phyloP scores from a whole-genome alignment of 2,329 filamentous ascomycete genomes.

The Colletotrichum sp. region DNA sequence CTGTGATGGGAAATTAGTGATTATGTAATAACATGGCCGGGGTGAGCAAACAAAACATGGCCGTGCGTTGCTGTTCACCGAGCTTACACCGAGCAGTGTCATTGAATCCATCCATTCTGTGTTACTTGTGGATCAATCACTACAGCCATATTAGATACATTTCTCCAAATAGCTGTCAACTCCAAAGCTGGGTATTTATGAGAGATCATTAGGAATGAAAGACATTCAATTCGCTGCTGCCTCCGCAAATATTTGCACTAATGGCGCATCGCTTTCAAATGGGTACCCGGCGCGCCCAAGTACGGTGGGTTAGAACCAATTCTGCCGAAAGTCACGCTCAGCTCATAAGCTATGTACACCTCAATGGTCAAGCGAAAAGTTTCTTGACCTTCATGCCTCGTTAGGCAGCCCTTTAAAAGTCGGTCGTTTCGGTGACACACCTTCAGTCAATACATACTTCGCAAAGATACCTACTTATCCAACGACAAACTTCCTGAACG shows the following conservation, averaged over 20 bases:
- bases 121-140: too few species aligned
- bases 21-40: background rate
- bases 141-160: too few species aligned
- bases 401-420: background rate
- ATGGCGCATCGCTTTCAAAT: too few species aligned
- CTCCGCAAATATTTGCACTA: too few species aligned
- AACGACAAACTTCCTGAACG: background rate
- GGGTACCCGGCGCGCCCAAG: too few species aligned
- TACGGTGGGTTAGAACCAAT: too few species aligned
- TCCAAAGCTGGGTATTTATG: too few species aligned
- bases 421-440: background rate
- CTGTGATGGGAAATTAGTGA: background rate
- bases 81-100: background rate
- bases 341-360: background rate
- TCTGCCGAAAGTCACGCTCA: background rate
- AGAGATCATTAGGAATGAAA: too few species aligned
- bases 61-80: background rate
- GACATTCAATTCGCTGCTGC: too few species aligned
- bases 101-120: too few species aligned
- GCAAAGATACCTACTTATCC: background rate
- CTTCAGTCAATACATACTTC: background rate
- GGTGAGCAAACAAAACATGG: background rate
- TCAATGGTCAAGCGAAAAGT: background rate
- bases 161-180: too few species aligned
- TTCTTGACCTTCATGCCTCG: rapidly evolving